A percentile compares a stretch with the other conserved stretches of the same genome.
Conservation (phyloP, 257 asterid genomes). For the Nicotiana attenuata region DNA sequence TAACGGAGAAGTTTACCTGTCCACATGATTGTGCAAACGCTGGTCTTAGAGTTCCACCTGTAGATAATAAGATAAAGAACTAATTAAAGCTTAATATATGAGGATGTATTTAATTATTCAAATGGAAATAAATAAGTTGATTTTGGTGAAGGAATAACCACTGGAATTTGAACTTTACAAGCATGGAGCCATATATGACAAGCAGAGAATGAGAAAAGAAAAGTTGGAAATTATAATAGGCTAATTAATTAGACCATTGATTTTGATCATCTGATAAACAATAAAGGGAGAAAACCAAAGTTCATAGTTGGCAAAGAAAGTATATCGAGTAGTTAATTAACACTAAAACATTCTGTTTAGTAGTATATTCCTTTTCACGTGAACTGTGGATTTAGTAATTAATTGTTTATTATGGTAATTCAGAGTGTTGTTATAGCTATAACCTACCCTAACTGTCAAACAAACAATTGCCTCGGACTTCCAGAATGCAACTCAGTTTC, state of each 20-base stretch:
- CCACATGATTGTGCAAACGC: not conserved
- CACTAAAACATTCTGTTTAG: not conserved
- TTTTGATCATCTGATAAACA: not conserved
- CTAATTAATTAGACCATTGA: not conserved
- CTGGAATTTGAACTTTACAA: not conserved
- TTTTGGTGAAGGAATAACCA: too few relatives aligned
- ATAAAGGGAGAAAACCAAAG: not conserved
- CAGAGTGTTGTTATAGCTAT: not conserved
- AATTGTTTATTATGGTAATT: not conserved
- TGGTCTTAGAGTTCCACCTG: not conserved
- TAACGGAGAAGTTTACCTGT: not conserved
- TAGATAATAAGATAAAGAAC: not conserved
- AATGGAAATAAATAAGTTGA: not conserved
- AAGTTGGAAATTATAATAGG: not conserved
- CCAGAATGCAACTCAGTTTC: not conserved
- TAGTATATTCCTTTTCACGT: too few relatives aligned
- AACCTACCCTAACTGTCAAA: not conserved
- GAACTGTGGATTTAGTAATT: too few relatives aligned
- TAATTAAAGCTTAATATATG: not conserved
- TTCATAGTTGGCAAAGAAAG: too few relatives aligned
- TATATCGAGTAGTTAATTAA: not conserved
- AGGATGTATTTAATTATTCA: too few relatives aligned
- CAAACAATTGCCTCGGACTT: not conserved
- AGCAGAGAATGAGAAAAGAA: not conserved
- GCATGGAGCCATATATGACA: not conserved